phyloP scores from a whole-genome alignment of 1,284 basidiomycete genomes.

The Coniophora puteana region DNA sequence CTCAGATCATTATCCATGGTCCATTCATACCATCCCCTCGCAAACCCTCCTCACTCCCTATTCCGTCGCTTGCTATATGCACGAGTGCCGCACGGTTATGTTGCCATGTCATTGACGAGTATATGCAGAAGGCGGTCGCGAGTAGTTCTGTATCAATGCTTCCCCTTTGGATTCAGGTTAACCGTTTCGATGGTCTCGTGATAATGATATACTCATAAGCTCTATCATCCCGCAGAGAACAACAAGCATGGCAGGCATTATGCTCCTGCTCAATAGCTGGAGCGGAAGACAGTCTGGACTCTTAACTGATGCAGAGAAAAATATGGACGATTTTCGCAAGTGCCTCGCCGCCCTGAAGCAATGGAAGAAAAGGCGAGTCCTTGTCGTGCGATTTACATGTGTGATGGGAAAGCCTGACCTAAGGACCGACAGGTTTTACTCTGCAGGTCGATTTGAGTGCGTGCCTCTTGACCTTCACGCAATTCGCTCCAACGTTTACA shows the following conservation, averaged over 20 bases:
- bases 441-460: constrained; percentile 26
- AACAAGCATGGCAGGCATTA: constrained; percentile 36
- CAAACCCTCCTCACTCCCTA: constrained; percentile 38
- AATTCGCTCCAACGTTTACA: too few relatives aligned
- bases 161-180: constrained; percentile 41
- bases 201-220: constrained; percentile 12
- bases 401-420: neutral
- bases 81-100: constrained; percentile 59
- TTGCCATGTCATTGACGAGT: constrained; percentile 48
- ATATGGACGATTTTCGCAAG: constrained; percentile 55
- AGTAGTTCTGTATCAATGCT: constrained; percentile 21
- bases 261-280: constrained; percentile 61
- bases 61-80: constrained; percentile 62
- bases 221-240: constrained; percentile 29
- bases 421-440: constrained; percentile 20
- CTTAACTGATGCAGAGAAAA: constrained; percentile 41
- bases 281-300: constrained; percentile 45
- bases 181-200: constrained; percentile 29
- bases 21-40: constrained; percentile 57
- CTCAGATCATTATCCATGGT: constrained; percentile 56
- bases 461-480: constrained; percentile 10
- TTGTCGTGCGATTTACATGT: too few relatives aligned
- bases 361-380: constrained; percentile 41
- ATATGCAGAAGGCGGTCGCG: constrained; percentile 25
- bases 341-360: constrained; percentile 51